Evolutionary conservation across 2,329 filamentous ascomycete species (phyloP).

Genomic region (Diaporthe sp.): DNA sequence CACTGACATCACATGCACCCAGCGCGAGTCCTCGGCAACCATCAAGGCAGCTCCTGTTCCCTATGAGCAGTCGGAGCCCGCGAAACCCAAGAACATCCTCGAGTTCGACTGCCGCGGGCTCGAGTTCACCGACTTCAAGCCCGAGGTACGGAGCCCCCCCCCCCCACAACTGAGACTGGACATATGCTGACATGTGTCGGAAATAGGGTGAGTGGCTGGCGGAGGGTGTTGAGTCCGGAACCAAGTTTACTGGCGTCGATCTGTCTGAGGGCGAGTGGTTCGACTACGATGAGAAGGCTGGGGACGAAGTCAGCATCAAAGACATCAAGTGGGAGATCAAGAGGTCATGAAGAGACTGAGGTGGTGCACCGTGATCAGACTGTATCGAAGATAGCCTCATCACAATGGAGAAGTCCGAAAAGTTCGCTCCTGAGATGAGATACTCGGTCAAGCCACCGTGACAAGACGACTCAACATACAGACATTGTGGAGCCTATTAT

Average conservation of each 20-base stretch:
- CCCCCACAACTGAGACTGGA: not conserved
- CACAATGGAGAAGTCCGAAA: not conserved
- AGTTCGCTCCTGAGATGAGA: not conserved
- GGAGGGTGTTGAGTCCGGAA: slow-evolving; percentile 83
- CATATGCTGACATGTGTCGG: slow-evolving; percentile 27
- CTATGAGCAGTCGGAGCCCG: slow-evolving; percentile 79
- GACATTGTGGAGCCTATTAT: not conserved
- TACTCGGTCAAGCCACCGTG: not conserved
- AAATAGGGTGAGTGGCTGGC: slow-evolving; percentile 88
- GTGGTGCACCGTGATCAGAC: not conserved
- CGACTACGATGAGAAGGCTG: slow-evolving; percentile 95
- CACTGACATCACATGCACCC: slow-evolving; percentile 8
- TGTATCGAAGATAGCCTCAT: not conserved
- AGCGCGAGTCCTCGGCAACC: slow-evolving; percentile 88
- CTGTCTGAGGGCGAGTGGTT: slow-evolving; percentile 95
- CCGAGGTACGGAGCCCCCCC: slow-evolving; percentile 73
- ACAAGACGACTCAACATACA: not conserved
- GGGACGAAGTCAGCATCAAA: slow-evolving; percentile 93
- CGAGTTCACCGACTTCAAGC: slow-evolving; percentile 90
- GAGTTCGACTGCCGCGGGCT: slow-evolving; percentile 95
- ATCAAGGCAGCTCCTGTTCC: slow-evolving; percentile 81
- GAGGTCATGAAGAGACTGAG: slow-evolving; percentile 66
- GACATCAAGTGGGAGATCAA: slow-evolving; percentile 89
- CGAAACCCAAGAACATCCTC: slow-evolving; percentile 83
- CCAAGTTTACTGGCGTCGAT: slow-evolving; percentile 86